Percentiles rank a stretch among this genome's conserved stretches.
phyloP scores from a whole-genome alignment of 169 alveolate genomes.

The Plasmodium chabaudi region DNA sequence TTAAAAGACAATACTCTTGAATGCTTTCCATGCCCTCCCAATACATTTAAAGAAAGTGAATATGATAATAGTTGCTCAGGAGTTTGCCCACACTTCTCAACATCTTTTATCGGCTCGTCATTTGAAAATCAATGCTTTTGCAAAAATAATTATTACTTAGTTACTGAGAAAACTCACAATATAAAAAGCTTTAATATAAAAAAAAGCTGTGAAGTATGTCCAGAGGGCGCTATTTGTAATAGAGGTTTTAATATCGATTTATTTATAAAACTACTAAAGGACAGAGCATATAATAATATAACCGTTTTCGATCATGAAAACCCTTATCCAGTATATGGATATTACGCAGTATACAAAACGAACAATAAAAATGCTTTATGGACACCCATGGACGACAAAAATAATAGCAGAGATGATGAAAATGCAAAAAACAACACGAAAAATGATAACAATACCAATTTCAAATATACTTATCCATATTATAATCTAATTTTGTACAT shows the following conservation, averaged over 20 bases:
- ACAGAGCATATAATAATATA: conserved; percentile 55
- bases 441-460: neutral
- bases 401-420: too few species aligned
- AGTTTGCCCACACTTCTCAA: conserved; percentile 82
- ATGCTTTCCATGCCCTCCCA: conserved; percentile 78
- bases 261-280: conserved; percentile 36
- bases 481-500: conserved; percentile 67
- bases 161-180: conserved; percentile 19
- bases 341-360: conserved; percentile 65
- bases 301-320: conserved; percentile 67
- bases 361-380: conserved; percentile 29
- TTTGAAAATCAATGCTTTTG: conserved; percentile 84
- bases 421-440: too few species aligned
- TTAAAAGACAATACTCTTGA: conserved; percentile 49
- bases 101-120: conserved; percentile 83
- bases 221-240: conserved; percentile 72
- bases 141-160: conserved; percentile 77
- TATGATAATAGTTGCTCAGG: conserved; percentile 82
- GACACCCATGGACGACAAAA: conserved; percentile 51
- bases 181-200: neutral
- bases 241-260: conserved; percentile 64
- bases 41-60: conserved; percentile 81
- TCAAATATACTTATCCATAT: conserved; percentile 64
- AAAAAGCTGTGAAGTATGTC: conserved; percentile 61
- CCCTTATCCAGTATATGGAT: conserved; percentile 69